Evolutionary conservation across 2,329 filamentous ascomycete species (phyloP).

Genomic region (Aspergillus novofumigatus): DNA sequence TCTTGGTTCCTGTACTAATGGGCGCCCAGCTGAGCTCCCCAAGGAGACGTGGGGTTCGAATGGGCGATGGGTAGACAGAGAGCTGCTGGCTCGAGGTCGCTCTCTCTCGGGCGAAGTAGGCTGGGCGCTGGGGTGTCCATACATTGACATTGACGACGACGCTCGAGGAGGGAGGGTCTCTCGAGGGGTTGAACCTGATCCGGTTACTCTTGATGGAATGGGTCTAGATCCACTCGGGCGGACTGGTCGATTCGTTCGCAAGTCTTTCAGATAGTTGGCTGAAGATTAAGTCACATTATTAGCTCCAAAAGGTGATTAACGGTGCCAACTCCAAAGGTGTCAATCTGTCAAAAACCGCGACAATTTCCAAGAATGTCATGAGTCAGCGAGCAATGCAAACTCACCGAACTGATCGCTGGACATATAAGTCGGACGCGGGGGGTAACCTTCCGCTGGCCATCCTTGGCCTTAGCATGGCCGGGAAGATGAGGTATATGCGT

Average conservation of each 20-base stretch:
- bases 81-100: constrained; percentile 36
- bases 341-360: constrained; percentile 14
- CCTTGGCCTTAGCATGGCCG: constrained; percentile 27
- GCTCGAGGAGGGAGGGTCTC: constrained; percentile 38
- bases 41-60: constrained; percentile 25
- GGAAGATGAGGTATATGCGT: constrained; percentile 33
- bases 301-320: neutral
- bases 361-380: constrained; percentile 14
- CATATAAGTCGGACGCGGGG: constrained; percentile 45
- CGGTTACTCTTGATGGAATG: constrained; percentile 47
- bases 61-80: constrained; percentile 37
- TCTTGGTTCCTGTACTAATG: constrained; percentile 37
- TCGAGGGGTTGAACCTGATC: constrained; percentile 20
- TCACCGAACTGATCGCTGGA: constrained; percentile 45
- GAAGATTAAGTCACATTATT: constrained; percentile 7
- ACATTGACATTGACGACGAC: constrained; percentile 41
- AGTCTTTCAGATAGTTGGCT: constrained; percentile 58
- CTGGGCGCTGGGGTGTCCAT: constrained; percentile 18
- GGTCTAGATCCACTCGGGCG: constrained; percentile 60
- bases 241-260: constrained; percentile 53
- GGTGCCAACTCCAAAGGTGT: constrained; percentile 11
- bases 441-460: constrained; percentile 42
- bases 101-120: constrained; percentile 17
- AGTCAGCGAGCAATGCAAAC: constrained; percentile 21
- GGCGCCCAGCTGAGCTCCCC: constrained; percentile 30